A percentile compares a stretch with the other conserved stretches of the same genome.
phyloP scores from a whole-genome alignment of 108 stramenopile genomes.

The Cyclotella kingstonii region DNA sequence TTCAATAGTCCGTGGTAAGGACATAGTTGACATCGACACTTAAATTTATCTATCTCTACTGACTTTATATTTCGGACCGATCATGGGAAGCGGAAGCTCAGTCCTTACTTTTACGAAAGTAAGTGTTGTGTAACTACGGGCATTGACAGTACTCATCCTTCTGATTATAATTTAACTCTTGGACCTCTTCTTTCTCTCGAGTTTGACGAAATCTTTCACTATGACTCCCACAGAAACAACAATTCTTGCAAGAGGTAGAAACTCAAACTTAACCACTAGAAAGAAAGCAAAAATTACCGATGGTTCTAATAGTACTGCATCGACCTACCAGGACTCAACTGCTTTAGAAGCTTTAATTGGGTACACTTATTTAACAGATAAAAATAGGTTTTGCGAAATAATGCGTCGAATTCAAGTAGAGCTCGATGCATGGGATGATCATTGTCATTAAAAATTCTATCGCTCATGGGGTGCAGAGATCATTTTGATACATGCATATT shows the following conservation, averaged over 20 bases:
- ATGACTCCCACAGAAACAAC: constrained; percentile 58
- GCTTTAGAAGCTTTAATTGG: constrained; percentile 84
- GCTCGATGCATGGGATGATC: constrained; percentile 31
- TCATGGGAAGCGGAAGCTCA: constrained; percentile 71
- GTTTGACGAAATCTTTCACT: constrained; percentile 49
- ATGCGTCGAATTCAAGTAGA: constrained; percentile 49
- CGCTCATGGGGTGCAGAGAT: not conserved
- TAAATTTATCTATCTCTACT: not conserved
- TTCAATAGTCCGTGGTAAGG: constrained; percentile 71
- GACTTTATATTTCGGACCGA: not conserved
- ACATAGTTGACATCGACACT: not conserved
- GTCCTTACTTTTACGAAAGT: constrained; percentile 54
- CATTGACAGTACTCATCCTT: not conserved
- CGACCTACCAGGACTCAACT: constrained; percentile 81
- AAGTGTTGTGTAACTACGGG: not conserved
- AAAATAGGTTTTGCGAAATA: constrained; percentile 58
- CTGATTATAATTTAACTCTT: not conserved
- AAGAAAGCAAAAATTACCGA: constrained; percentile 39
- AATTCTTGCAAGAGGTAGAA: constrained; percentile 72
- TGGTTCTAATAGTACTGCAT: constrained; percentile 43
- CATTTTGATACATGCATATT: not conserved
- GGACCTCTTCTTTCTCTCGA: not conserved
- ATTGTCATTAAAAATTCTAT: constrained; percentile 2
- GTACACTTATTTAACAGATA: constrained; percentile 69
- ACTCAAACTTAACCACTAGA: constrained; percentile 51